phyloP scores from a whole-genome alignment of 2,329 filamentous ascomycete genomes.

The Nemania sp. region DNA sequence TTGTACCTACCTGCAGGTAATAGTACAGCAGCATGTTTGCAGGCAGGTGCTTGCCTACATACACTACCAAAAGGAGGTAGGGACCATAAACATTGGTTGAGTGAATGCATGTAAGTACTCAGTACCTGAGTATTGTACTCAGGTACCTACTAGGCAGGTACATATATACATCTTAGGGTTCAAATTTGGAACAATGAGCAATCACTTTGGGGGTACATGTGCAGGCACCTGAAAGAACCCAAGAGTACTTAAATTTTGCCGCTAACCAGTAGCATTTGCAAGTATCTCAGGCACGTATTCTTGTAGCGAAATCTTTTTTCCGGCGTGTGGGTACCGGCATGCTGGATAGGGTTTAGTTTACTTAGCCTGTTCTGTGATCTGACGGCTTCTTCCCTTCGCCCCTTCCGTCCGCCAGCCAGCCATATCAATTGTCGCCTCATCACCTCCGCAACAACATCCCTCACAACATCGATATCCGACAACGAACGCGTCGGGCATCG shows the following conservation, averaged over 20 bases:
- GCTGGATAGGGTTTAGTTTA: conserved; percentile 43
- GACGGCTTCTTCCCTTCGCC: conserved; percentile 33
- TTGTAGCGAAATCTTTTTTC: conserved; percentile 32
- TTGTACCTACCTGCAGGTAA: too few relatives aligned
- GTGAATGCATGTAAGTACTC: too few relatives aligned
- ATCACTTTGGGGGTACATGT: too few relatives aligned
- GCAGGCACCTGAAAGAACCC: background rate
- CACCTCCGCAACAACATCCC: conserved; percentile 49
- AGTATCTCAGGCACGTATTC: conserved; percentile 12
- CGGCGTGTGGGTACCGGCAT: conserved; percentile 21
- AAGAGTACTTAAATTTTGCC: background rate
- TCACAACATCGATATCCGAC: conserved; percentile 43
- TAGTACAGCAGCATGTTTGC: too few relatives aligned
- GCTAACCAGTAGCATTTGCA: background rate
- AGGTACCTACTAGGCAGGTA: too few relatives aligned
- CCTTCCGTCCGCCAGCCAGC: conserved; percentile 23
- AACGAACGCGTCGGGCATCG: conserved; percentile 59
- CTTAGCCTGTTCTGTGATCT: conserved; percentile 42
- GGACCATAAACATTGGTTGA: too few relatives aligned
- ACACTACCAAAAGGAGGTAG: too few relatives aligned
- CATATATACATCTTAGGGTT: too few relatives aligned
- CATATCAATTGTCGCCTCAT: conserved; percentile 38
- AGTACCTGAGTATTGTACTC: too few relatives aligned
- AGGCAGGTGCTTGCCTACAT: too few relatives aligned
- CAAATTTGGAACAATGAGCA: too few relatives aligned